These are phyloP conservation scores for Silene conica DNA, from an alignment of 148 eudicot genomes.

Conservation along the genomic window DNA sequence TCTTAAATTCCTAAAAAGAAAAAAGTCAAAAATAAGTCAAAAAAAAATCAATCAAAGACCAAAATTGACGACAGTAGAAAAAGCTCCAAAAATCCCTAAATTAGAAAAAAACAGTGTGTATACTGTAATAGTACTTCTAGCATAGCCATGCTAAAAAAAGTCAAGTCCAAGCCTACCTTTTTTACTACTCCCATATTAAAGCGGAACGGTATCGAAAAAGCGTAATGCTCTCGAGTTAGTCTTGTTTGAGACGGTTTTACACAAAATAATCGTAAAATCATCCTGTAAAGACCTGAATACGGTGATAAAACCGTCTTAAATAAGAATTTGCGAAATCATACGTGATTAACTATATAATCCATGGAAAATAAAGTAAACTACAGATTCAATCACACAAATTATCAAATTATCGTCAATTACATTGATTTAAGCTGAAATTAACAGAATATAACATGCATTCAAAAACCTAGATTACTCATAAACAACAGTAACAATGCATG, in stretches of 20 bases:
- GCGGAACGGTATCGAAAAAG: neutral
- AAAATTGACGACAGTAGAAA: slow-evolving; percentile 2
- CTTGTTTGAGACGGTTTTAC: too few relatives aligned
- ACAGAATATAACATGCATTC: neutral
- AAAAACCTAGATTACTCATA: neutral
- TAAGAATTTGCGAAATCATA: neutral
- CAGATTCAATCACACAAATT: slow-evolving; percentile 7
- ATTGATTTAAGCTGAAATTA: neutral
- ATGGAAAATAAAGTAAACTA: neutral
- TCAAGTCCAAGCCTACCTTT: slow-evolving; percentile 21
- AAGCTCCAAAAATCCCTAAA: neutral
- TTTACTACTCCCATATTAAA: neutral
- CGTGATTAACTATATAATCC: too few relatives aligned
- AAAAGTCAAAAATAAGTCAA: neutral
- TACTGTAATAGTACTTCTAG: neutral
- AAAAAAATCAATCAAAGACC: slow-evolving; percentile 5
- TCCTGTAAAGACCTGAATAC: too few relatives aligned
- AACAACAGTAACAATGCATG: neutral
- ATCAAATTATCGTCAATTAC: neutral
- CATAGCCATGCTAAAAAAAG: slow-evolving; percentile 10
- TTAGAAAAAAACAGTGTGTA: neutral
- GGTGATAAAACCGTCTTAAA: neutral
- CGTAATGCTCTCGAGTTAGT: too few relatives aligned
- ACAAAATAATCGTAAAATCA: too few relatives aligned
- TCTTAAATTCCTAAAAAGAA: slow-evolving; percentile 7